Evolutionary conservation across 139 green algal species (phyloP), one percentile per base, ranked within the genome.

Genomic region (Chlamydomonas eustigma): DNA sequence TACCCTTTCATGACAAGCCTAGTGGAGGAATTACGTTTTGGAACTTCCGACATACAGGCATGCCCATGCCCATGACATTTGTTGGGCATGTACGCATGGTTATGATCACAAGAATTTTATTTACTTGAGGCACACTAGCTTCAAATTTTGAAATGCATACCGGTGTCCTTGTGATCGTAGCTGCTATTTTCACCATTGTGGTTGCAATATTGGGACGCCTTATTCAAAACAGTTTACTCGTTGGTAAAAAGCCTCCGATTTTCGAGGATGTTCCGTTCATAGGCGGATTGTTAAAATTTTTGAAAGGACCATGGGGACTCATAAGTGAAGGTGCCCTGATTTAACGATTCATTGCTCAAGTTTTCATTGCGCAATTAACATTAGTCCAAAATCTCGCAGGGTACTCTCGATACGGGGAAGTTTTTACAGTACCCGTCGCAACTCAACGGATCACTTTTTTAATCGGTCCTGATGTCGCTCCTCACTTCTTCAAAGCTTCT

Each of bases 401-500:
- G 2, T 97, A 98, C 69, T 64, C 76, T 2, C 92, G 89, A 64
- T 81, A 90, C 75, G 95, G 95, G 35, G 93, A 98, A 63, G 93
- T 94, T 12, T 99, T 98, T 78, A 98, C 94, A 31, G 90, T 99
- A 24, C 91, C 92, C n/a, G 85, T 99, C n/a, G 80, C 94, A 25
- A 92, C 98, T 88, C 95, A 97, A 78, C 87, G 88, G 8, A 92
- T 98, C 67, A 99, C 95, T 28, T 99, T 99, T 81, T 79, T 99
- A 32, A 89, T 98, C 22, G 94, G 94, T 3, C 95, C 95, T 2
- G 78, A 94, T 37, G 94, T 92, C 0, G 86, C 85, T 6, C 77
- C 90, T 0, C 91, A 98, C 82, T 99, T 99, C 74, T 99, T 97
- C 90, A 99, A 98, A 78, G 93, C 89, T 30, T 90, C 80, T 25